Percentiles rank a stretch among this genome's conserved stretches.
Conservation (phyloP, 306 rosid genomes). For the Cicer yamashitae region DNA sequence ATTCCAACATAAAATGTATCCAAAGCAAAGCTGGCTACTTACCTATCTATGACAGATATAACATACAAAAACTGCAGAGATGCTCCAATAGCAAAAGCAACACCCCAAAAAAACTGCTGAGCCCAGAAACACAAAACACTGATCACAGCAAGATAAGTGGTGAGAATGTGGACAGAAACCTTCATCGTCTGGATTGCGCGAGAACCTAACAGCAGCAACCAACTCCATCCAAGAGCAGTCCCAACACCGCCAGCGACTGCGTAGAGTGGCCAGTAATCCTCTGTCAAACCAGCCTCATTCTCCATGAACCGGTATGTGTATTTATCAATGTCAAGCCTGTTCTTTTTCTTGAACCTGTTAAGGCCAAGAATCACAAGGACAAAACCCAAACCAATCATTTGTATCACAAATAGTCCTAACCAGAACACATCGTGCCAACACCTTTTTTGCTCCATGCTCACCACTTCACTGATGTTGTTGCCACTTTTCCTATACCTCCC, state of each 20-base stretch:
- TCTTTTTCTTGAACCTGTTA: slow-evolving; percentile 74
- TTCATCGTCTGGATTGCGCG: slow-evolving; percentile 81
- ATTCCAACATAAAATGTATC: slow-evolving; percentile 27
- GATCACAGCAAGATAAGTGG: slow-evolving; percentile 91
- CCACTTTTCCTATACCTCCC: slow-evolving; percentile 55
- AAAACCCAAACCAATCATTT: slow-evolving; percentile 72
- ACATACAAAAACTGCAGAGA: slow-evolving; percentile 83
- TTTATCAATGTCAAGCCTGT: slow-evolving; percentile 83
- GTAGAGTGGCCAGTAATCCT: slow-evolving; percentile 87
- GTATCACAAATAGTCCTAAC: slow-evolving; percentile 73
- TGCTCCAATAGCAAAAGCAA: slow-evolving; percentile 82
- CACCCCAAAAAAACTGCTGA: slow-evolving; percentile 87
- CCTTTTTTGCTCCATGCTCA: slow-evolving; percentile 64
- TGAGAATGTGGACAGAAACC: slow-evolving; percentile 89
- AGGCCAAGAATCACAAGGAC: slow-evolving; percentile 73
- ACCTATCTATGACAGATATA: slow-evolving; percentile 89
- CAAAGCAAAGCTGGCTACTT: slow-evolving; percentile 26
- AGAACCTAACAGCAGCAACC: slow-evolving; percentile 82
- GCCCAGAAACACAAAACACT: slow-evolving; percentile 97
- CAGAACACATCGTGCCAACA: slow-evolving; percentile 93
- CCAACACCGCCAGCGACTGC: slow-evolving; percentile 89
- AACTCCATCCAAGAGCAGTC: slow-evolving; percentile 79
- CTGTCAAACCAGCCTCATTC: slow-evolving; percentile 70
- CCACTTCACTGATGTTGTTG: slow-evolving; percentile 53
- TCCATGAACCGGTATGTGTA: slow-evolving; percentile 62